phyloP scores from a whole-genome alignment of 2,329 filamentous ascomycete genomes.

The Fusarium illudens region DNA sequence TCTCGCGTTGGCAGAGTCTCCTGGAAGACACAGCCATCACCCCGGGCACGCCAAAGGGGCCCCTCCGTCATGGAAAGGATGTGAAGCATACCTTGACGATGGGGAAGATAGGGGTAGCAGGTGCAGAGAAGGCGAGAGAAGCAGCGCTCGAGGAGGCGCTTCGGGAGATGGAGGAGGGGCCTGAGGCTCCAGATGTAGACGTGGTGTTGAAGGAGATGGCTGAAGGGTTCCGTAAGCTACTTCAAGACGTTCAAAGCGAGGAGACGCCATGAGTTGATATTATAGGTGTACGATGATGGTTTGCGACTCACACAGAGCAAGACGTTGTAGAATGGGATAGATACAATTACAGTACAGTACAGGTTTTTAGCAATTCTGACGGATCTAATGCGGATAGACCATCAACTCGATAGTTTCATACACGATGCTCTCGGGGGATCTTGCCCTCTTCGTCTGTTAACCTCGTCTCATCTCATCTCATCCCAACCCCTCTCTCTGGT shows the following conservation, averaged over 20 bases:
- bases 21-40: constrained; percentile 76
- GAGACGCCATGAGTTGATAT: not conserved
- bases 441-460: not conserved
- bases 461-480: not conserved
- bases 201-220: constrained; percentile 53
- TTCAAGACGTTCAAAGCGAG: constrained; percentile 32
- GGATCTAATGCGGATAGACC: not conserved
- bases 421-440: not conserved
- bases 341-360: not conserved
- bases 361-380: constrained; percentile 15
- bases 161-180: constrained; percentile 46
- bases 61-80: constrained; percentile 62
- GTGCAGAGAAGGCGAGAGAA: constrained; percentile 38
- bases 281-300: not conserved
- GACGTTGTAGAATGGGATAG: not conserved
- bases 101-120: constrained; percentile 54
- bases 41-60: constrained; percentile 62
- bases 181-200: constrained; percentile 53
- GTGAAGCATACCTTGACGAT: constrained; percentile 55
- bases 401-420: constrained; percentile 2
- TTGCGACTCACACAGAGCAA: not conserved
- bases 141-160: constrained; percentile 27
- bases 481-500: not conserved
- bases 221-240: constrained; percentile 49
- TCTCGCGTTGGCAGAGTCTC: constrained; percentile 75